phyloP scores from a whole-genome alignment of 768 basidiomycete species.

The Agaricus blazei region DNA sequence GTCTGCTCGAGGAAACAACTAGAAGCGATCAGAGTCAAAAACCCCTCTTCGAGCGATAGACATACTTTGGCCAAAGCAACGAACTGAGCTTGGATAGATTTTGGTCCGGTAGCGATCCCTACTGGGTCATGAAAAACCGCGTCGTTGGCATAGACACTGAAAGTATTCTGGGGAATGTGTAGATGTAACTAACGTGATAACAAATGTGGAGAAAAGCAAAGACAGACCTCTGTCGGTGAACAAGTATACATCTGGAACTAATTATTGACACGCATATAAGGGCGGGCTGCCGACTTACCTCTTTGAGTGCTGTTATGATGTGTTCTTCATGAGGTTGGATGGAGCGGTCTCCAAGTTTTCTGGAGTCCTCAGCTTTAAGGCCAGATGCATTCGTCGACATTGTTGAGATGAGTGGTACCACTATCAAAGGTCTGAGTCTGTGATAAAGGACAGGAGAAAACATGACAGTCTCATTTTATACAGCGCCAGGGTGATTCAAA shows the following conservation, averaged over 20 bases:
- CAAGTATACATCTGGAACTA: constrained; percentile 30
- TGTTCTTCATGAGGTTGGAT: constrained; percentile 28
- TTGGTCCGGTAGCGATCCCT: constrained; percentile 35
- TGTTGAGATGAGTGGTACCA: neutral
- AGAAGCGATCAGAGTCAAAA: neutral
- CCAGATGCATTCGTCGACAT: constrained; percentile 28
- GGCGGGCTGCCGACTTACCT: constrained; percentile 19
- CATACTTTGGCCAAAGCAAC: constrained; percentile 36
- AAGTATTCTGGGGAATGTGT: constrained; percentile 27
- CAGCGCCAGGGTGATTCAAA: no score
- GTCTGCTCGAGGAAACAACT: constrained; percentile 40
- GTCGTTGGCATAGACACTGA: constrained; percentile 34
- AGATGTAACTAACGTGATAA: neutral
- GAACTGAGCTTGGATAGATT: constrained; percentile 38
- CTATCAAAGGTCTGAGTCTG: neutral
- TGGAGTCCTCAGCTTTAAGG: constrained; percentile 31
- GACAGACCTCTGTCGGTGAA: constrained; percentile 28
- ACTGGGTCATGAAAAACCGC: constrained; percentile 43
- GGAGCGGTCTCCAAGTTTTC: constrained; percentile 29
- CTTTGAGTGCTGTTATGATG: constrained; percentile 36
- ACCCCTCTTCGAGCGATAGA: neutral
- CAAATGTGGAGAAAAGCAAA: neutral
- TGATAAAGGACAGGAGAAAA: neutral
- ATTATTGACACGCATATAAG: neutral
- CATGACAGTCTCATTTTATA: neutral